phyloP scores from a whole-genome alignment of 2,329 filamentous ascomycete species.

The Fusarium sp. region DNA sequence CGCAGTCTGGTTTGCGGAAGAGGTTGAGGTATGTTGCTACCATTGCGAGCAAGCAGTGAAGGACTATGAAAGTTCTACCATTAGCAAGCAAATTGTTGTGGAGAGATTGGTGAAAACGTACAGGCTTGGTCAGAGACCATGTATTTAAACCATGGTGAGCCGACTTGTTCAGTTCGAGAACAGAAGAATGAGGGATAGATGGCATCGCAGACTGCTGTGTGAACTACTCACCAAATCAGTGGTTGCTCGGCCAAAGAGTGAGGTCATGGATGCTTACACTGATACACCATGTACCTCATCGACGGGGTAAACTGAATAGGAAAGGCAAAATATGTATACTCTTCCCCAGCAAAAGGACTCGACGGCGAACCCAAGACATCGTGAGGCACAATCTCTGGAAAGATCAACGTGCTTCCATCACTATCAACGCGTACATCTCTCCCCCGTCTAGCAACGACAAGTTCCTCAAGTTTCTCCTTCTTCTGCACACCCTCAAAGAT shows the following conservation, averaged over 20 bases:
- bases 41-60: conserved; percentile 38
- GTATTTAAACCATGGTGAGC: conserved; percentile 28
- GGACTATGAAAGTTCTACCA: conserved; percentile 1
- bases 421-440: background rate
- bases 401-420: conserved; percentile 10
- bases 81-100: background rate
- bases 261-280: conserved; percentile 20
- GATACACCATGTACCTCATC: conserved; percentile 34
- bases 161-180: conserved; percentile 13
- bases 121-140: conserved; percentile 35
- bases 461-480: background rate
- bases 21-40: conserved; percentile 29
- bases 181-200: conserved; percentile 34
- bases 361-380: background rate
- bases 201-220: conserved; percentile 20
- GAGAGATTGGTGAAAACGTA: background rate
- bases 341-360: conserved; percentile 23
- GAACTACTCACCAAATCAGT: conserved; percentile 14
- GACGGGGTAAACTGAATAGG: conserved; percentile 31
- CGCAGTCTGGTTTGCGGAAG: conserved; percentile 21
- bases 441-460: background rate
- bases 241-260: background rate
- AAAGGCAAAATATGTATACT: conserved; percentile 35
- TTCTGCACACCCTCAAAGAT: background rate
- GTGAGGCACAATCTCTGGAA: conserved; percentile 19